Evolutionary conservation across 768 basidiomycete genomes (phyloP).

Genomic region (Terana coerulea): DNA sequence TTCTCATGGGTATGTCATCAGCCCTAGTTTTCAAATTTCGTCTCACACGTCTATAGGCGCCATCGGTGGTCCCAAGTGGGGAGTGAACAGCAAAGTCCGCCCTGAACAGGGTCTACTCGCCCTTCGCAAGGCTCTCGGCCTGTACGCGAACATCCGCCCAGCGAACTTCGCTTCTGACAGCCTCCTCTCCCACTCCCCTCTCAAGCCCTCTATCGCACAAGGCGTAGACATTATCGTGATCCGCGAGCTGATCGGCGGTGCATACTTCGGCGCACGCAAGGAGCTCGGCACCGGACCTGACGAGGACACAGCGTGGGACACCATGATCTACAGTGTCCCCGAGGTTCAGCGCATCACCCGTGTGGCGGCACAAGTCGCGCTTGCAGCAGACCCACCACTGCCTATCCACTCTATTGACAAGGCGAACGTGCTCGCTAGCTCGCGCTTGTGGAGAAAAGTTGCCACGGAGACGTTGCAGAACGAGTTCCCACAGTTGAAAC

Average conservation of each 20-base stretch:
- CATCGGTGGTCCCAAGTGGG: slow-evolving; percentile 99
- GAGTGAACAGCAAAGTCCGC: slow-evolving; percentile 79
- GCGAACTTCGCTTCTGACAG: slow-evolving; percentile 93
- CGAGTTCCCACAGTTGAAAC: slow-evolving; percentile 84
- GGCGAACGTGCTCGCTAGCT: slow-evolving; percentile 96
- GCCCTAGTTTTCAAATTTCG: not conserved
- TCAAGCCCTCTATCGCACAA: slow-evolving; percentile 76
- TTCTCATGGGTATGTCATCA: slow-evolving; percentile 75
- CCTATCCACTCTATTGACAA: slow-evolving; percentile 95
- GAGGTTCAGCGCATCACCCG: slow-evolving; percentile 95
- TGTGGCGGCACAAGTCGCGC: slow-evolving; percentile 91
- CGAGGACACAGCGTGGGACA: slow-evolving; percentile 80
- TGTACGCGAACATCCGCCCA: slow-evolving; percentile 98
- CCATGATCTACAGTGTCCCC: slow-evolving; percentile 85
- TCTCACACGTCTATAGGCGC: slow-evolving; percentile 53
- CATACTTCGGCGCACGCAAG: slow-evolving; percentile 92
- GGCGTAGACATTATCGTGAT: slow-evolving; percentile 92
- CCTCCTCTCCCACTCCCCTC: slow-evolving; percentile 81
- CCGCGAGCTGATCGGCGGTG: slow-evolving; percentile 93
- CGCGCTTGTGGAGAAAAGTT: slow-evolving; percentile 90
- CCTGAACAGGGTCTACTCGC: slow-evolving; percentile 89
- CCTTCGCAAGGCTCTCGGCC: slow-evolving; percentile 86
- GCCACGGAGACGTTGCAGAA: slow-evolving; percentile 79
- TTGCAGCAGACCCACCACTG: slow-evolving; percentile 78
- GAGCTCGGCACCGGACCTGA: slow-evolving; percentile 72